These are phyloP conservation scores for Trichoderma endophyticum DNA, from an alignment of 2,329 filamentous ascomycete species.

Conservation along the genomic window DNA sequence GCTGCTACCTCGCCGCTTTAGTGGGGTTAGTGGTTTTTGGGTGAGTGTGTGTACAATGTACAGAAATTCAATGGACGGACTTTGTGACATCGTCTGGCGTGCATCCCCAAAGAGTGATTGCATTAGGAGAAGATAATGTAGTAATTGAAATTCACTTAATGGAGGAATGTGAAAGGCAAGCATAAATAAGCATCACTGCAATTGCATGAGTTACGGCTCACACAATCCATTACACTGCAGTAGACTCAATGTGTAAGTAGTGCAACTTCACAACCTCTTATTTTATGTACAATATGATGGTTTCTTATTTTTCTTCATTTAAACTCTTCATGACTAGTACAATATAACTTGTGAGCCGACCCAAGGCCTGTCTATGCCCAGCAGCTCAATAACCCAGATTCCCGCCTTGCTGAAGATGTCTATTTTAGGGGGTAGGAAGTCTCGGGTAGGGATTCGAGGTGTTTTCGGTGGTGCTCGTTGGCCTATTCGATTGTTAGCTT, in stretches of 20 bases:
- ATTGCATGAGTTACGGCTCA: background rate
- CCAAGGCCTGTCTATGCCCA: constrained; percentile 1
- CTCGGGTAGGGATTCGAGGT: constrained; percentile 76
- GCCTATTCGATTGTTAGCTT: constrained; percentile 54
- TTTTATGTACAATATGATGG: constrained; percentile 15
- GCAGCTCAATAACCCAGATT: background rate
- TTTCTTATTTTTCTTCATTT: constrained; percentile 4
- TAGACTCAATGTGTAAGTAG: background rate
- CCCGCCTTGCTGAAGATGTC: constrained; percentile 21
- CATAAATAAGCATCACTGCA: background rate
- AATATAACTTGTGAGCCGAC: background rate
- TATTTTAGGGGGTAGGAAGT: constrained; percentile 76
- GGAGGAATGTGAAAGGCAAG: background rate
- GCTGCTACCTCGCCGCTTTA: background rate
- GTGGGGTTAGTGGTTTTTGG: constrained; percentile 13
- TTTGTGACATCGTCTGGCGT: background rate
- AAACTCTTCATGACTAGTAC: constrained; percentile 12
- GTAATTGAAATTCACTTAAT: background rate
- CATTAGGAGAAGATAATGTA: background rate
- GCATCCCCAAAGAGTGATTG: background rate
- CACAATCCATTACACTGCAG: background rate
- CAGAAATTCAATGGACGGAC: background rate
- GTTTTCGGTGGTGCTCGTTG: constrained; percentile 80
- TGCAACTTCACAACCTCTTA: background rate
- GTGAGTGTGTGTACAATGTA: background rate